Base-by-base conservation (phyloP, 768 basidiomycete genomes). In the Fistulinella prunicolor region DNA sequence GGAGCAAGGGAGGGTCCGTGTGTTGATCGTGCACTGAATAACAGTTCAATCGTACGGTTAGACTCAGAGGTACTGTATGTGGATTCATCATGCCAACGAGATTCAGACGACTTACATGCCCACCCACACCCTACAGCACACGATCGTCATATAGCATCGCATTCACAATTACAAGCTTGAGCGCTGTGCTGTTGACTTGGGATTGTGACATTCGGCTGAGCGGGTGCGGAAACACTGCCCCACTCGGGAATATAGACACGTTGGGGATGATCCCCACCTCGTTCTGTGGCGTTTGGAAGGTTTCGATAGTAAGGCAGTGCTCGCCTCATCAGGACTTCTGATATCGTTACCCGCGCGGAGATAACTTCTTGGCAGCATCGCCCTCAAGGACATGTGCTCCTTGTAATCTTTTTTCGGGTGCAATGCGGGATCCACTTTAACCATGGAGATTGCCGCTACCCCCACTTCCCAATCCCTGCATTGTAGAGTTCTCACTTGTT, bases 131-230 rank as follows among this genome's bases (percentile, higher is more conserved):
- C 24, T 20, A 24, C 30, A 62, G 60, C 61, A 46, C 12, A 40
- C 48, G 9, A 3, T 61, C 42, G 16, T 61, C 21, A 16, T 64
- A 23, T 62, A 62, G 21, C 50, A 62, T 13, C 62, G 59, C 24
- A 50, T 58, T 58, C 59, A 51, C 9, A 62, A 62, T 42, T 61
- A 53, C 16, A 59, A 56, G 26, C 58, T 62, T 19, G 59, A 61
- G 26, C 28, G 57, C 28, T 62, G 61, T 21, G 29, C 47, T 6
- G 23, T 62, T 28, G 38, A 45, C 38, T 7, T 59, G 16, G 35
- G 39, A 38, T n/a, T 61, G 24, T 49, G 46, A 16, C 48, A 5
- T 12, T 24, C 41, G 19, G 10, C 38, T 14, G 8, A 32, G 36
- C 19, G 22, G n/a, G n/a, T n/a, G 49, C n/a, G n/a, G n/a, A 42